Conservation (phyloP, 495 filamentous ascomycete genomes). For the Xylaria longipes region DNA sequence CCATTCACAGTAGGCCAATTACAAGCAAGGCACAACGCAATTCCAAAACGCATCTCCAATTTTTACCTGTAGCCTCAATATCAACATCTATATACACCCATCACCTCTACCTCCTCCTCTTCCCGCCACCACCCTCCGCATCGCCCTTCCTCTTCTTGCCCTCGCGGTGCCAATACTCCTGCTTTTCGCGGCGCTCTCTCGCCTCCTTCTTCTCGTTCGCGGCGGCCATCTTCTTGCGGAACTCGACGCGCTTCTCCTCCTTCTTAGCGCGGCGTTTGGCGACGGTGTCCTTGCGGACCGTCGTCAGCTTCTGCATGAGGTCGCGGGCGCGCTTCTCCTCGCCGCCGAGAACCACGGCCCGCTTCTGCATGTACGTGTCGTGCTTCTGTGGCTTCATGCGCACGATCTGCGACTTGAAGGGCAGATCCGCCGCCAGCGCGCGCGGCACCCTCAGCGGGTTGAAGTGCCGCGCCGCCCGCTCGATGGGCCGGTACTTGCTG, state of each 20-base stretch:
- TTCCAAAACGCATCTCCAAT: not conserved
- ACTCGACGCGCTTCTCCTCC: conserved; percentile 78
- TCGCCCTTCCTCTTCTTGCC: conserved; percentile 87
- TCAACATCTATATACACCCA: not conserved
- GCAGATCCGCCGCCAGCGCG: conserved; percentile 81
- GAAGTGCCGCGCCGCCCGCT: conserved; percentile 83
- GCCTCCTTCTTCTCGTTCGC: conserved; percentile 79
- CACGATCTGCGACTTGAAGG: conserved; percentile 90
- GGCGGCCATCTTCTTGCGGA: conserved; percentile 80
- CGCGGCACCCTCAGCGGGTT: conserved; percentile 91
- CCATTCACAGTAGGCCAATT: not conserved
- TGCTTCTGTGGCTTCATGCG: conserved; percentile 79
- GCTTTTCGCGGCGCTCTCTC: conserved; percentile 86
- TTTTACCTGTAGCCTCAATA: not conserved
- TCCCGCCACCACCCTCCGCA: conserved; percentile 68
- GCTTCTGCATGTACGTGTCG: conserved; percentile 91
- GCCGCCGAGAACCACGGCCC: conserved; percentile 76
- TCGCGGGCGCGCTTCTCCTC: conserved; percentile 90
- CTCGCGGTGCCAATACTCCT: conserved; percentile 92
- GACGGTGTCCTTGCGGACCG: conserved; percentile 86
- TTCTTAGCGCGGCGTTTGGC: conserved; percentile 82
- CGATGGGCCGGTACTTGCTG: conserved; percentile 81
- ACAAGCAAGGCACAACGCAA: no score
- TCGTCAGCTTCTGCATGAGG: conserved; percentile 92
- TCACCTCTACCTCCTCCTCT: conserved; percentile 60